Evolutionary conservation across 1,139 yeast species (phyloP), one percentile per base, ranked within the genome.

Genomic region (Kurtzmaniella natalensis): DNA sequence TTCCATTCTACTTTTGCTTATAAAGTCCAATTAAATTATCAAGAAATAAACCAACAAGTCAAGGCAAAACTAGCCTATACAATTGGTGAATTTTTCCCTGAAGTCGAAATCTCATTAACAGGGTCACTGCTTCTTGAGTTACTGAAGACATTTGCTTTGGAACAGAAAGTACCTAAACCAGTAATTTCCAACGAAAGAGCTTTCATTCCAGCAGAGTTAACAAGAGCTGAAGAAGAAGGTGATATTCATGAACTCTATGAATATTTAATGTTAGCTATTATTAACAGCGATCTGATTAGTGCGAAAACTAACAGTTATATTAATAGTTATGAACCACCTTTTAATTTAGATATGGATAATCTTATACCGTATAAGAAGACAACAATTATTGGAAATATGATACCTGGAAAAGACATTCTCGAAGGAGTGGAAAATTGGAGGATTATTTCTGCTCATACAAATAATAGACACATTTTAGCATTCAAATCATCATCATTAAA

Each of bases 221-320:
- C 30, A 11, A 16, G 17, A 16, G 9, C 25, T 6, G 14, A 10
- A 7, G 21, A 25, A 5, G 9, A 8, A n/a, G 31, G 30, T 24
- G 40, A 39, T 17, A 26, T 35, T 4, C 19, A 28, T 3, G 50
- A 44, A 5, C 26, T 43, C 3, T 48, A 51, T 34, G 59, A 53
- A 34, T 53, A 45, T 34, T 40, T 53, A 19, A 36, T 42, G 6
- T 38, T 53, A 32, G 25, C 50, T 10, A 44, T 45, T 13, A 21
- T 48, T 15, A 45, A 51, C 22, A 47, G 53, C 18, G 28, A 37
- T 2, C 52, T 38, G 35, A 37, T 52, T 26, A 17, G 34, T 10
- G 31, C 40, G 7, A 36, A 38, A 3, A 25, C 40, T 5, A 44
- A 50, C 22, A 25, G 37, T 1, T 48, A 37, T 21, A 43, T 51